phyloP scores from a whole-genome alignment of 2,329 filamentous ascomycete species.

The Penicillium griseofulvum region DNA sequence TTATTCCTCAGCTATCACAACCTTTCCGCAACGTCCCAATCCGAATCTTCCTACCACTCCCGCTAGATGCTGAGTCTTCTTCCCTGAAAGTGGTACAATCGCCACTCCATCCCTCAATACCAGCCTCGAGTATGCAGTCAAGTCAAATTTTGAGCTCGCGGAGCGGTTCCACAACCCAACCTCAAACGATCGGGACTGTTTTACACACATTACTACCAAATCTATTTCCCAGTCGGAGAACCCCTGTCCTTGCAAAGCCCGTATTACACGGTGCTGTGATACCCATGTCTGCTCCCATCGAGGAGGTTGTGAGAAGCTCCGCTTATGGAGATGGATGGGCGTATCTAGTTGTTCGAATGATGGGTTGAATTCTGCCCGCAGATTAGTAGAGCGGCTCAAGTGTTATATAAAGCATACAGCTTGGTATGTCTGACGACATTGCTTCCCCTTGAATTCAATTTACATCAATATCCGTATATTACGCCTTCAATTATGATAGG shows the following conservation, averaged over 20 bases:
- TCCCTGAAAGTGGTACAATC: conserved; percentile 71
- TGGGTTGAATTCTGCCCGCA: too few species aligned
- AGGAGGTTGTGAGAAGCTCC: conserved; percentile 77
- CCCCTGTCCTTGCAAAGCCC: conserved; percentile 77
- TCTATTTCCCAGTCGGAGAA: conserved; percentile 82
- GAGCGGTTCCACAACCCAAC: conserved; percentile 43
- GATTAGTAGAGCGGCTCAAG: too few species aligned
- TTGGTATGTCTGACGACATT: too few species aligned
- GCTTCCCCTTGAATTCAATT: too few species aligned
- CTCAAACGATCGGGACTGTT: conserved; percentile 72
- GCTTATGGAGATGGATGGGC: conserved; percentile 93
- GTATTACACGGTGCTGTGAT: conserved; percentile 82
- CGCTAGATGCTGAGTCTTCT: conserved; percentile 51
- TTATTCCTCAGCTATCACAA: conserved; percentile 65
- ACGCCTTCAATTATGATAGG: too few species aligned
- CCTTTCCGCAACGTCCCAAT: conserved; percentile 81
- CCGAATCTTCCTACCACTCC: conserved; percentile 76
- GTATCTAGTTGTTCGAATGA: conserved; percentile 74
- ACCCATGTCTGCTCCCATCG: conserved; percentile 74
- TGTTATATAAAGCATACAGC: too few species aligned
- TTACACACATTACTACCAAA: conserved; percentile 72
- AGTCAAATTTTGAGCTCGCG: conserved; percentile 22
- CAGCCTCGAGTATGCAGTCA: conserved; percentile 25
- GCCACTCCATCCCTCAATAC: conserved; percentile 58
- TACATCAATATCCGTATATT: too few species aligned